Base-by-base conservation (phyloP, 257 asterid genomes). In the Prunella vulgaris region DNA sequence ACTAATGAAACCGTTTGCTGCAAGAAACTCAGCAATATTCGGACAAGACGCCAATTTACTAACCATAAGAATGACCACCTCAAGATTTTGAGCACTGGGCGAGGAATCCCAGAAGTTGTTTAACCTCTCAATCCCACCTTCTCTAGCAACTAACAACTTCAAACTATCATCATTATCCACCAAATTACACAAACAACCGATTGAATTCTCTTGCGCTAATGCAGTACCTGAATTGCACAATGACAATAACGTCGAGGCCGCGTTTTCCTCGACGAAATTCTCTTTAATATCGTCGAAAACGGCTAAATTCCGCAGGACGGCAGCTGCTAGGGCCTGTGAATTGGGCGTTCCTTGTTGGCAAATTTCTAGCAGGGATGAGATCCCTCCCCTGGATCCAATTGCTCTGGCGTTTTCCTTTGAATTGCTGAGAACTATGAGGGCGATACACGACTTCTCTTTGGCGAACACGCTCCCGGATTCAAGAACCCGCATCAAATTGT, bases 391-490 rank as follows among this genome's bases (percentile, higher is more conserved):
- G 58, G 96, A 90, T 24, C 84, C 95, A 32, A 93, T 85, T 22
- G 97, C 96, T 83, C 95, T 83, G 0, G 97, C 96, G 42, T 87
- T 93, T 52, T 93, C 99, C 86, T 88, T 90, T 0, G 91, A 80
- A 63, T 80, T 82, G 51, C 97, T 87, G 68, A 93, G 18, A 1
- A 82, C 88, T 30, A 54, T 80, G 1, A 93, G 87, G 52, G 88
- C 87, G 49, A 87, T 73, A 33, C 99, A 93, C 6, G 94, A 74
- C 40, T 84, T 93, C 65, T 93, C 98, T 63, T 87, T 88, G 0
- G 95, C 98, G 33, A 88, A 82, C 22, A 90, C 84, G 77, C 97
- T 86, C 7, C 96, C 96, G 10, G 93, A 93, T 75, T 93, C 97
- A 1, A 93, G 82, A 14, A 93, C 89, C 28, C 98, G 82, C 59